Base-by-base conservation (phyloP, 176 grass and related monocot genomes). In the Juncus effusus region DNA sequence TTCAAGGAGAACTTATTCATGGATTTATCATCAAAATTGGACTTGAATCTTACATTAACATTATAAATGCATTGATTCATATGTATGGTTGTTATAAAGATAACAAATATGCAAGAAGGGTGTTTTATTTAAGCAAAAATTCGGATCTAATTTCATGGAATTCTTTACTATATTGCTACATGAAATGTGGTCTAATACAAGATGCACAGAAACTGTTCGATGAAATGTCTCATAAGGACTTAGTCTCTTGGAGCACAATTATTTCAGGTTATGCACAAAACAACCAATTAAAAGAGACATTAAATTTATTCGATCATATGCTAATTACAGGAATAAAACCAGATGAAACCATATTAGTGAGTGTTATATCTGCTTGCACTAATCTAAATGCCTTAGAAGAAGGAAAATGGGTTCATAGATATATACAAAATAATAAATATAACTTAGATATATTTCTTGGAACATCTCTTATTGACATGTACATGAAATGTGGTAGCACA, bases 381-480 rank as follows among this genome's bases (percentile, higher is more conserved):
- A 73, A 62, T 78, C 16, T 96, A 38, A 83, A 76, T 74, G 81
- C 84, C 76, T 50, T 88, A 50, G 87, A 91, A 65, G 70, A 87
- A 85, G 91, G 91, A 19, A 88, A 76, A 70, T 85, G 62, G 16
- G 65, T 91, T 72, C 91, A 91, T 69, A 75, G 79, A 38, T 96
- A 88, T 65, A 81, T 96, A 59, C 64, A n/a, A 53, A 70, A 83
- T 73, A 72, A 81, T 51, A 69, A 65, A 55, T 85, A 75, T 77
- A 49, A 54, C 44, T 72, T 85, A 40, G 80, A 50, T 59, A 15
- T 87, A 13, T 63, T 90, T 63, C 76, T 96, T 40, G 84, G 79
- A 42, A 96, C 91, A 62, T 78, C 53, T 79, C 79, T 96, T 14
- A 83, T 96, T 75, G 79, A 96, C 74, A 96, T 96, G 91, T 91